These are phyloP conservation scores for Gonapodya prolifera DNA, from an alignment of 192 early-diverging fungal species.

Conservation along the genomic window DNA sequence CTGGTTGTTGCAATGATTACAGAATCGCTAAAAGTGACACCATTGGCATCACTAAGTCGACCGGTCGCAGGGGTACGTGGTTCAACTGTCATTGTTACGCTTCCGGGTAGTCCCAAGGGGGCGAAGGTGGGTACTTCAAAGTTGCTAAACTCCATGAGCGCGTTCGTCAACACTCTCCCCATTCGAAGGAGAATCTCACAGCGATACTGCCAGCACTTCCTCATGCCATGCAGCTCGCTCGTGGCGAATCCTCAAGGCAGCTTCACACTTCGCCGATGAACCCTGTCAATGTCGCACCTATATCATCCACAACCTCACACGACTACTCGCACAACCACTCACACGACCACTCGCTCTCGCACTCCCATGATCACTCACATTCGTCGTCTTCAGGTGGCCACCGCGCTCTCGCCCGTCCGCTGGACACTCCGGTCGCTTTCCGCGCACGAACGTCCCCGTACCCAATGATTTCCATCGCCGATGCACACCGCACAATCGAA, in stretches of 20 bases:
- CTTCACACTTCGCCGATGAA: constrained; percentile 40
- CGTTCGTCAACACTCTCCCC: too few relatives aligned
- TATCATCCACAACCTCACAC: constrained; percentile 5
- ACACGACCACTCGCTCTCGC: background rate
- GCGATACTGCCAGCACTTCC: constrained; percentile 59
- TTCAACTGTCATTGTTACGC: constrained; percentile 58
- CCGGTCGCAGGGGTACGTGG: constrained; percentile 35
- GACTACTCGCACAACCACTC: background rate
- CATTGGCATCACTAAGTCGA: constrained; percentile 79
- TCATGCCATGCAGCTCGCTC: constrained; percentile 65
- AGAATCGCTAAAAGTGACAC: constrained; percentile 66
- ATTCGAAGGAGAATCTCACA: constrained; percentile 73
- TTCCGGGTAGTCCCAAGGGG: constrained; percentile 84
- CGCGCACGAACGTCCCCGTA: constrained; percentile 70
- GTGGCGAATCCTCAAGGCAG: constrained; percentile 42
- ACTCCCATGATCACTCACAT: background rate
- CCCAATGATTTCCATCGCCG: constrained; percentile 58
- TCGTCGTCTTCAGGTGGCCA: background rate
- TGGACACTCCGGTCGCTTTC: constrained; percentile 32
- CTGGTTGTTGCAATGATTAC: constrained; percentile 65
- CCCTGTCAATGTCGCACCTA: background rate
- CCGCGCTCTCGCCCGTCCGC: background rate
- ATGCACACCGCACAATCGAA: constrained; percentile 47
- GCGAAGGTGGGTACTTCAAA: too few relatives aligned
- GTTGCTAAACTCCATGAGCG: too few relatives aligned